phyloP scores from a whole-genome alignment of 495 filamentous ascomycete genomes.

The Trichoderma reesei region DNA sequence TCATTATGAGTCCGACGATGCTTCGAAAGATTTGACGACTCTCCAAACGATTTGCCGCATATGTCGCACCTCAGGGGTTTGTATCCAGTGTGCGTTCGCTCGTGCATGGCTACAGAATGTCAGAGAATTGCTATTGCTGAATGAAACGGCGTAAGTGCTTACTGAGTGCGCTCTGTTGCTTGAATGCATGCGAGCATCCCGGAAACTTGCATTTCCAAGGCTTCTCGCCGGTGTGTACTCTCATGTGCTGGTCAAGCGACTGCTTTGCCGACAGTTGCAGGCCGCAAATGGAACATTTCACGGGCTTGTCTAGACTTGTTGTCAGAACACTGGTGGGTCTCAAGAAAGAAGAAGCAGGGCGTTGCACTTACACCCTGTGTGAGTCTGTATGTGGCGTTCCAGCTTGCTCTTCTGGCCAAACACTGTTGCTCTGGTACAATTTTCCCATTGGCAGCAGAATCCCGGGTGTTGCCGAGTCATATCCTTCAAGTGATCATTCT shows the following conservation, averaged over 20 bases:
- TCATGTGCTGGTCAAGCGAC: slow-evolving; percentile 50
- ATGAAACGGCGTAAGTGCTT: slow-evolving; percentile 16
- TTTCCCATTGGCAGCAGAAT: slow-evolving; percentile 33
- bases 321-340: slow-evolving; percentile 6
- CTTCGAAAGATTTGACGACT: slow-evolving; percentile 49
- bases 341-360: neutral
- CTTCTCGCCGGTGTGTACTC: slow-evolving; percentile 53
- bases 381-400: slow-evolving; percentile 52
- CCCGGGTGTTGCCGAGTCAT: neutral
- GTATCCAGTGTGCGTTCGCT: slow-evolving; percentile 38
- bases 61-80: slow-evolving; percentile 40
- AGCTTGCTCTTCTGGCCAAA: slow-evolving; percentile 52
- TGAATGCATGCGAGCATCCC: slow-evolving; percentile 44
- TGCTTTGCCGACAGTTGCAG: slow-evolving; percentile 50
- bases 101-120: slow-evolving; percentile 41
- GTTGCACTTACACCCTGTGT: slow-evolving; percentile 47
- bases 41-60: slow-evolving; percentile 42
- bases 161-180: slow-evolving; percentile 47
- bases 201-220: slow-evolving; percentile 42
- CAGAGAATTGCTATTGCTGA: neutral
- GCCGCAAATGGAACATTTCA: slow-evolving; percentile 42
- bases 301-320: slow-evolving; percentile 42
- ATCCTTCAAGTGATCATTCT: slow-evolving; percentile 13
- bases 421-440: slow-evolving; percentile 34
- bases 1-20: slow-evolving; percentile 42